These are phyloP conservation scores for Blepharisma japonicum DNA, from an alignment of 73 alveolate genomes.

Conservation along the genomic window DNA sequence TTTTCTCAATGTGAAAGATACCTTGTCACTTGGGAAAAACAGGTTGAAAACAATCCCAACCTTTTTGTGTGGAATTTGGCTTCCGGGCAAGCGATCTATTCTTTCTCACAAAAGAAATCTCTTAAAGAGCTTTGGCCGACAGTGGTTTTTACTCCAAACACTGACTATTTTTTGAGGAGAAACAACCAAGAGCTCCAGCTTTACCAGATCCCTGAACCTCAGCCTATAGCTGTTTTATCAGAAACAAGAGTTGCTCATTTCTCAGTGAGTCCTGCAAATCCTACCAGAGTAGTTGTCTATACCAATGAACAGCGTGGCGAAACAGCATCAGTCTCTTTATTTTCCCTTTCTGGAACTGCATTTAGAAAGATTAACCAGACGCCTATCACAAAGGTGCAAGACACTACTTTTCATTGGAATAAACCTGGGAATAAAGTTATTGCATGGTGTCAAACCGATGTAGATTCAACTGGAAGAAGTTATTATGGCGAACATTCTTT, in stretches of 20 bases:
- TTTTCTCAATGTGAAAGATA: conserved; percentile 22
- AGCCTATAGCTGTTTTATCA: not conserved
- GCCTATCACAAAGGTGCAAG: not conserved
- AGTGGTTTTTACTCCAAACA: not conserved
- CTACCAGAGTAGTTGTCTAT: not conserved
- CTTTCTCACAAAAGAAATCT: conserved; percentile 12
- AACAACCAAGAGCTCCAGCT: not conserved
- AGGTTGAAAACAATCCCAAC: conserved; percentile 12
- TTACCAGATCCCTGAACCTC: conserved; percentile 21
- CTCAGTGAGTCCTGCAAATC: not conserved
- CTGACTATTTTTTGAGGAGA: not conserved
- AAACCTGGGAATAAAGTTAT: not conserved
- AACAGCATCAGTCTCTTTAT: not conserved
- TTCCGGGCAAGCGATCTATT: not conserved
- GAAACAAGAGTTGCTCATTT: not conserved
- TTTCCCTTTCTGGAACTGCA: not conserved
- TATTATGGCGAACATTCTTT: conserved; percentile 32
- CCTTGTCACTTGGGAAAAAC: conserved; percentile 28
- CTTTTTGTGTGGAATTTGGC: conserved; percentile 7
- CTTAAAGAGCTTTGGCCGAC: conserved; percentile 25
- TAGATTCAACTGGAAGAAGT: conserved; percentile 33
- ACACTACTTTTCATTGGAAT: not conserved
- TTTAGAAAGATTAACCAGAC: not conserved
- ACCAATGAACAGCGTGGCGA: not conserved
- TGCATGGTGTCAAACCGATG: conserved; percentile 24